phyloP scores from a whole-genome alignment of 352 stramenopile species.

The Pythium oligandrum region DNA sequence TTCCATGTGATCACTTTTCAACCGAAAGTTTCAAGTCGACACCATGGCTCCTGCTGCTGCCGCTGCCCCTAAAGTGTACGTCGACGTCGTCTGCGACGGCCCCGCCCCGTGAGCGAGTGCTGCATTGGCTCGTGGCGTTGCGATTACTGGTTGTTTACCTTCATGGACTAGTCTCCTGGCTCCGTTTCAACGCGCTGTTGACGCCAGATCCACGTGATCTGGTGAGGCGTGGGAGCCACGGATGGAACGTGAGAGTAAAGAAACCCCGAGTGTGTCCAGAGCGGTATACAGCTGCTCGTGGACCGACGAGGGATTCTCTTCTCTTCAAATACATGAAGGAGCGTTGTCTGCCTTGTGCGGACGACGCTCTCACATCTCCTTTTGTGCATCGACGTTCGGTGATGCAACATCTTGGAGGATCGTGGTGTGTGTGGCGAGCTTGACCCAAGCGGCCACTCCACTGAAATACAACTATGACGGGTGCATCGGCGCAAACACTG shows the following conservation, averaged over 20 bases:
- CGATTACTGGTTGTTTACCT: background rate
- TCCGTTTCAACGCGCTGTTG: conserved; percentile 2
- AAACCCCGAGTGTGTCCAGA: conserved; percentile 4
- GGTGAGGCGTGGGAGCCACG: conserved; percentile 16
- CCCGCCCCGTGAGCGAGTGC: conserved; percentile 4
- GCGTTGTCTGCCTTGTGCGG: background rate
- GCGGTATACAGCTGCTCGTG: no score
- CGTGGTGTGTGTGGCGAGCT: conserved; percentile 69
- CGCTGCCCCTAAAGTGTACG: conserved; percentile 79
- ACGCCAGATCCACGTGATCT: no score
- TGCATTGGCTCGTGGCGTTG: background rate
- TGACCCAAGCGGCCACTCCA: conserved; percentile 46
- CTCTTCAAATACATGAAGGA: conserved; percentile 85
- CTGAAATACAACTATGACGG: conserved; percentile 87
- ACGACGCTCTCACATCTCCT: conserved; percentile 53
- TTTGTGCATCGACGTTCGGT: conserved; percentile 39
- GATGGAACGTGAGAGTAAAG: conserved; percentile 87
- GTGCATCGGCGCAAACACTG: conserved; percentile 37
- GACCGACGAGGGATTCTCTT: conserved; percentile 33
- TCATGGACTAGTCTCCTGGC: conserved; percentile 28
- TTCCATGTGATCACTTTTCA: conserved; percentile 62
- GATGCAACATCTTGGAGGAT: conserved; percentile 74
- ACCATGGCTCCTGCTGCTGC: conserved; percentile 63
- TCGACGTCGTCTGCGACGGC: conserved; percentile 10
- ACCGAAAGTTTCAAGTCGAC: conserved; percentile 75